Conservation (phyloP, 148 eudicot species). For the Rhododendron kiyosumense region DNA sequence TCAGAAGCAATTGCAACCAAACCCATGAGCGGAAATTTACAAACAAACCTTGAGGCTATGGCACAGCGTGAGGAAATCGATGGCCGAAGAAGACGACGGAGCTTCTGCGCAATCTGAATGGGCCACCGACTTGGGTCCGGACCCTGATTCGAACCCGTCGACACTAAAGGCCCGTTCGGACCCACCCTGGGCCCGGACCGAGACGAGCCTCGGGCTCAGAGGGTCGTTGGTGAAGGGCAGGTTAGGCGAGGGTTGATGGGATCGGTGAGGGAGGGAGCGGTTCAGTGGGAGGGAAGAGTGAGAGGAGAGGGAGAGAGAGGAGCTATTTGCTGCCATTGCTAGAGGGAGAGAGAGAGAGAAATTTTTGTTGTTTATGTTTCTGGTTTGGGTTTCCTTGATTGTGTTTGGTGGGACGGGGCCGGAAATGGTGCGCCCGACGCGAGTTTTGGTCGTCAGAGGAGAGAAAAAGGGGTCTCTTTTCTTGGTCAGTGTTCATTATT, state of each 20-base stretch:
- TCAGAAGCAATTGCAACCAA: not conserved
- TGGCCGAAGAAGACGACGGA: constrained; percentile 50
- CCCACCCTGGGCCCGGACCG: constrained; percentile 37
- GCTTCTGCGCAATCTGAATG: constrained; percentile 16
- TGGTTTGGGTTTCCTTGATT: not conserved
- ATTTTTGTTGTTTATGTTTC: not conserved
- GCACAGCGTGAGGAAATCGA: constrained; percentile 89
- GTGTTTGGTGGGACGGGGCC: not conserved
- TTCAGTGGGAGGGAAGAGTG: constrained; percentile 7
- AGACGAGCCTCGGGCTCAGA: constrained; percentile 22
- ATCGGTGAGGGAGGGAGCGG: not conserved
- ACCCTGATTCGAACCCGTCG: constrained; percentile 18
- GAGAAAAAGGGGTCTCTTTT: not conserved
- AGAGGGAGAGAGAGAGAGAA: not conserved
- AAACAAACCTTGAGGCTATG: constrained; percentile 66
- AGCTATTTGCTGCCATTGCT: constrained; percentile 11
- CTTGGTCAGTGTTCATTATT: not conserved
- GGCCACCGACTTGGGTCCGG: constrained; percentile 6
- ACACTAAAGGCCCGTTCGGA: constrained; percentile 8
- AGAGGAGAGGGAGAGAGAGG: constrained; percentile 15
- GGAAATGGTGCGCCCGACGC: not conserved
- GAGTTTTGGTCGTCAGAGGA: not conserved
- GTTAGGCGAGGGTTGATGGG: not conserved
- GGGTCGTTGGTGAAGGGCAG: constrained; percentile 15
- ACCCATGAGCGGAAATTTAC: not conserved